A percentile compares a stretch with the other conserved stretches of the same genome.
Conservation (phyloP, 1,139 yeast species). For the Protomyces inundatus region DNA sequence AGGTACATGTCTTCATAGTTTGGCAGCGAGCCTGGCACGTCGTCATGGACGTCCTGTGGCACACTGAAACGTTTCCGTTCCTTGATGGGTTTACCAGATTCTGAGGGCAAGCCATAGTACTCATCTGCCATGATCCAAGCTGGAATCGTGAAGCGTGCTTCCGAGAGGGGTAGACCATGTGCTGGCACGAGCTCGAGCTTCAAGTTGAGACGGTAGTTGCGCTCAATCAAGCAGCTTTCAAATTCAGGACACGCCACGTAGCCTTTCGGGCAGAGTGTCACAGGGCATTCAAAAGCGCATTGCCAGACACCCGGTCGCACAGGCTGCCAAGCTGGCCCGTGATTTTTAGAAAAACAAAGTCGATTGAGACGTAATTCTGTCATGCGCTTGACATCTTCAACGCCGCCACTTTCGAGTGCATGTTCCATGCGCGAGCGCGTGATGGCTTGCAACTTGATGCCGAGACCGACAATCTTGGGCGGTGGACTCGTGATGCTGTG, state of each 20-base stretch:
- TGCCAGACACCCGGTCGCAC: conserved; percentile 21
- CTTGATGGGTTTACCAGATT: conserved; percentile 13
- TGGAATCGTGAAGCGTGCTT: conserved; percentile 13
- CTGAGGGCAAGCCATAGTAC: conserved; percentile 19
- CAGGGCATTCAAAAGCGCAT: conserved; percentile 14
- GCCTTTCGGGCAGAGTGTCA: conserved; percentile 21
- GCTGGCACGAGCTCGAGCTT: conserved; percentile 14
- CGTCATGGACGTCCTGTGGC: conserved; percentile 11
- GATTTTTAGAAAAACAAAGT: neutral
- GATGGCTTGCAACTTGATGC: conserved; percentile 14
- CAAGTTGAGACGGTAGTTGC: conserved; percentile 9
- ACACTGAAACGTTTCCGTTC: conserved; percentile 9
- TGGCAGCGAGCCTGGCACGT: conserved; percentile 21
- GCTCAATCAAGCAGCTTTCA: conserved; percentile 20
- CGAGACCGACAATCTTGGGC: conserved; percentile 17
- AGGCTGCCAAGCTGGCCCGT: conserved; percentile 15
- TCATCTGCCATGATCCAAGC: conserved; percentile 24
- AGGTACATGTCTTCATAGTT: conserved; percentile 19
- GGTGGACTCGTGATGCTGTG: conserved; percentile 21
- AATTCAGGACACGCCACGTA: conserved; percentile 23
- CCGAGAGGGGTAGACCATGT: conserved; percentile 2
- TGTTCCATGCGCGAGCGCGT: conserved; percentile 21
- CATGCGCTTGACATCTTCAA: conserved; percentile 10
- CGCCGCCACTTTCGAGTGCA: conserved; percentile 3
- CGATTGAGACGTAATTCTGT: conserved; percentile 15